Evolutionary conservation across 2,329 filamentous ascomycete species (phyloP).

Genomic region (Paraphoma sp.): DNA sequence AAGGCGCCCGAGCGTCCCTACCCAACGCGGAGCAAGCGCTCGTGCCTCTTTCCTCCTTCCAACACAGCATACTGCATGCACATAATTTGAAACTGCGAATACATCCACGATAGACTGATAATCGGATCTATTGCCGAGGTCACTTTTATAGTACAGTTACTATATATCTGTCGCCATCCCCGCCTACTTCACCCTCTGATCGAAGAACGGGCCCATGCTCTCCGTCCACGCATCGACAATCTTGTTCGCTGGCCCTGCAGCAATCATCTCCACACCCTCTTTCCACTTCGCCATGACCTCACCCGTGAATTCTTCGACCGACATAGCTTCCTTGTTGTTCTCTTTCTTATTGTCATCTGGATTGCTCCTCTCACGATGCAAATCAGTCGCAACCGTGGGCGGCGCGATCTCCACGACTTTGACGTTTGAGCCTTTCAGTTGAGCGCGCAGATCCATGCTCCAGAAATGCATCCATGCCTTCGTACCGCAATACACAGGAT

Average conservation of each 20-base stretch:
- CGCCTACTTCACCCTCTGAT: slow-evolving; percentile 19
- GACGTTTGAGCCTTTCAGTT: slow-evolving; percentile 54
- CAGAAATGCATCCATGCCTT: slow-evolving; percentile 67
- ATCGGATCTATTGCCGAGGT: too few species aligned
- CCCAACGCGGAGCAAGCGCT: not conserved
- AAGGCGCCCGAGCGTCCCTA: slow-evolving; percentile 7
- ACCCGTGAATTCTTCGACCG: slow-evolving; percentile 62
- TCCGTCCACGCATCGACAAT: slow-evolving; percentile 55
- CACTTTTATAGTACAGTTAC: too few species aligned
- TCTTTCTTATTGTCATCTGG: slow-evolving; percentile 67
- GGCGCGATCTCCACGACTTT: slow-evolving; percentile 64
- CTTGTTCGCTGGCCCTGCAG: slow-evolving; percentile 52
- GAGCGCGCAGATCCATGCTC: slow-evolving; percentile 61
- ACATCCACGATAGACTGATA: not conserved
- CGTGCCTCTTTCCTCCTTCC: not conserved
- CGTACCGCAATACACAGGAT: slow-evolving; percentile 66
- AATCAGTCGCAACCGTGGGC: slow-evolving; percentile 61
- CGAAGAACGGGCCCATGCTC: slow-evolving; percentile 47
- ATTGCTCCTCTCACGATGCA: slow-evolving; percentile 63
- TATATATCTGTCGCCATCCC: not conserved
- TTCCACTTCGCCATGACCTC: slow-evolving; percentile 55
- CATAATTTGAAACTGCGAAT: not conserved
- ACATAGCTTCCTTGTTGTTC: slow-evolving; percentile 58
- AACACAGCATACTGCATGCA: too few species aligned
- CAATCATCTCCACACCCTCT: slow-evolving; percentile 57